Evolutionary conservation across 2,329 filamentous ascomycete genomes (phyloP).

Genomic region (Teratosphaeria zuluensis): DNA sequence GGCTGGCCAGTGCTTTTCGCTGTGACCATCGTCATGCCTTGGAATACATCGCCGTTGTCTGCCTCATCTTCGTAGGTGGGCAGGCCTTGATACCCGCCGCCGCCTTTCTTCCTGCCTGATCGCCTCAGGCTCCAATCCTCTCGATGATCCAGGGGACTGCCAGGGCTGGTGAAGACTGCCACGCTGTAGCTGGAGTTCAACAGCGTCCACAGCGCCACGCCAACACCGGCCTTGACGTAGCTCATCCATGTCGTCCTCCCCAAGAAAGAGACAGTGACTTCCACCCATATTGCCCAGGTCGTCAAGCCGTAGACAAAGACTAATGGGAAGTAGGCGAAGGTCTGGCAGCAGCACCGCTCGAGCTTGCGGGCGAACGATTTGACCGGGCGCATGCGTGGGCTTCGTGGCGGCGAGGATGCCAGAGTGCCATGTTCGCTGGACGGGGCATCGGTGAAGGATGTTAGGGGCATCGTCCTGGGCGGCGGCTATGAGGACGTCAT

Average conservation of each 20-base stretch:
- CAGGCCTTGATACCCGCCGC: constrained; percentile 60
- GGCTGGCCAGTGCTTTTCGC: constrained; percentile 76
- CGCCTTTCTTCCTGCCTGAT: constrained; percentile 25
- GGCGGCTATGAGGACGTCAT: not conserved
- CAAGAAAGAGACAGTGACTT: constrained; percentile 48
- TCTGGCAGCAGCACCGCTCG: constrained; percentile 75
- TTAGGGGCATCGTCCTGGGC: not conserved
- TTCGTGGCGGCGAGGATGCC: constrained; percentile 9
- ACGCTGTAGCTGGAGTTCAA: constrained; percentile 84
- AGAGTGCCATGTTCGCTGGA: constrained; percentile 5
- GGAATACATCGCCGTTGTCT: constrained; percentile 23
- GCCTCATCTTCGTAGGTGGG: constrained; percentile 59
- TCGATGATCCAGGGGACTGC: constrained; percentile 46
- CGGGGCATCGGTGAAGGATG: constrained; percentile 8
- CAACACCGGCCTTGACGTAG: constrained; percentile 43
- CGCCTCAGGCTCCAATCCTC: constrained; percentile 11
- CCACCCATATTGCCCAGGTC: constrained; percentile 89
- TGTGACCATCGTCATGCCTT: constrained; percentile 59
- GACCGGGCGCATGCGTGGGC: constrained; percentile 14
- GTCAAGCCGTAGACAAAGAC: constrained; percentile 80
- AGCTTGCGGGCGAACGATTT: constrained; percentile 54
- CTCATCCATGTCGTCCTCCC: constrained; percentile 5
- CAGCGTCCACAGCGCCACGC: constrained; percentile 62
- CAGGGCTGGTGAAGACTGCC: constrained; percentile 87
- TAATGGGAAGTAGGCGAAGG: constrained; percentile 75